Base-by-base conservation (phyloP, 2,329 filamentous ascomycete genomes). In the Cladophialophora yegresii region DNA sequence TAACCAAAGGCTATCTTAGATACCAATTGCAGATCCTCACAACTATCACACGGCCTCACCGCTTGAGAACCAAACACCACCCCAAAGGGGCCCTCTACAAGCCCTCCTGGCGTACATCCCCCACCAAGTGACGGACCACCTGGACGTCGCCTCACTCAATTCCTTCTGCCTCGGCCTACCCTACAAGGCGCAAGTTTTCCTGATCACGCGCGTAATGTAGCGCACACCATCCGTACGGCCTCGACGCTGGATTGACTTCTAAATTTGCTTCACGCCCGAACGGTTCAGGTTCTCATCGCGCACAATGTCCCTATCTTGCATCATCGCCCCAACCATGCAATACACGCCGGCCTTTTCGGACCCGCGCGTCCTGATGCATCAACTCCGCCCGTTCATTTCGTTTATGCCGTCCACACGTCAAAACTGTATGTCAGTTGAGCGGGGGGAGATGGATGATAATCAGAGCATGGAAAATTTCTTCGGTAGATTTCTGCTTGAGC, bases 351-450 rank as follows among this genome's bases (percentile, higher is more conserved):
- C 36, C 16, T 13, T 60, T 96, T 67, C 90, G 86, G 74, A 87
- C 88, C 73, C 98, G 77, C 75, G 99, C 93, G 58, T 93, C 91
- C 78, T 98, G 93, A 78, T 99, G 97, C 78, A 97, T 92, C 64
- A 82, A 83, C 77, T 99, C 93, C 78, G 98, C 98, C 66, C 95
- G 83, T 80, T 43, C 33, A 64, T 67, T 49, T 62, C 62, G n/a
- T n/a, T n/a, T n/a, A n/a, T n/a, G n/a, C n/a, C n/a, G n/a, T n/a
- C n/a, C n/a, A n/a, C n/a, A n/a, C n/a, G n/a, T n/a, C n/a, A n/a
- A n/a, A n/a, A n/a, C n/a, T n/a, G n/a, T n/a, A n/a, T n/a, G n/a
- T n/a, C n/a, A n/a, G n/a, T n/a, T n/a, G n/a, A n/a, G n/a, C n/a
- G n/a, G n/a, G n/a, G n/a, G n/a, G n/a, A n/a, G n/a, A n/a, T n/a